These are phyloP conservation scores for Yamadazyma kitorensis DNA, from an alignment of 805 yeast species.

Conservation along the genomic window DNA sequence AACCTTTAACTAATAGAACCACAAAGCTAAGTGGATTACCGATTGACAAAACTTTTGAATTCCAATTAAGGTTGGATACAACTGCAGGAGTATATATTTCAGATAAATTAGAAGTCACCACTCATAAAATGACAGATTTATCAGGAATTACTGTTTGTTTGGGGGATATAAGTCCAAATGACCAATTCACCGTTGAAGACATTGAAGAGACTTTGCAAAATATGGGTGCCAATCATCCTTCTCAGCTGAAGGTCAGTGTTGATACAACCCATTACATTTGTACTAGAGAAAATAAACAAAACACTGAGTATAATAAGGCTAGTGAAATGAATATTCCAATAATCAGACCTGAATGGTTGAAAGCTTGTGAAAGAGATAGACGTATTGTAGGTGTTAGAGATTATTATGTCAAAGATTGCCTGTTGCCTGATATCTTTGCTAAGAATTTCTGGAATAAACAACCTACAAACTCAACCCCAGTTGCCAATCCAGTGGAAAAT, in stretches of 20 bases:
- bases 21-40: constrained; percentile 91
- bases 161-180: constrained; percentile 69
- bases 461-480: constrained; percentile 6
- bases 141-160: constrained; percentile 89
- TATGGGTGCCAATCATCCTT: constrained; percentile 74
- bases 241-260: constrained; percentile 69
- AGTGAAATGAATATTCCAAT: constrained; percentile 84
- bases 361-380: constrained; percentile 87
- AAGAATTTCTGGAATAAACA: constrained; percentile 38
- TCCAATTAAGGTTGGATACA: constrained; percentile 78
- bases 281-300: constrained; percentile 54
- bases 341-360: constrained; percentile 94
- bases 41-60: constrained; percentile 75
- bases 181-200: constrained; percentile 46
- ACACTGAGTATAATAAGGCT: constrained; percentile 74
- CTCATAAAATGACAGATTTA: constrained; percentile 95
- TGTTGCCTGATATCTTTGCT: constrained; percentile 41
- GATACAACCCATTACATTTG: constrained; percentile 96
- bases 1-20: constrained; percentile 71
- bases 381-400: constrained; percentile 91
- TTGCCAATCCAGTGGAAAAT: constrained; percentile 6
- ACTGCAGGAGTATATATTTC: constrained; percentile 85
- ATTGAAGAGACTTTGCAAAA: constrained; percentile 57
- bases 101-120: constrained; percentile 63
- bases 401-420: constrained; percentile 63